Percentiles rank a stretch among this genome's conserved stretches.
phyloP scores from a whole-genome alignment of 768 basidiomycete species.

The Pleurotus eryngii region DNA sequence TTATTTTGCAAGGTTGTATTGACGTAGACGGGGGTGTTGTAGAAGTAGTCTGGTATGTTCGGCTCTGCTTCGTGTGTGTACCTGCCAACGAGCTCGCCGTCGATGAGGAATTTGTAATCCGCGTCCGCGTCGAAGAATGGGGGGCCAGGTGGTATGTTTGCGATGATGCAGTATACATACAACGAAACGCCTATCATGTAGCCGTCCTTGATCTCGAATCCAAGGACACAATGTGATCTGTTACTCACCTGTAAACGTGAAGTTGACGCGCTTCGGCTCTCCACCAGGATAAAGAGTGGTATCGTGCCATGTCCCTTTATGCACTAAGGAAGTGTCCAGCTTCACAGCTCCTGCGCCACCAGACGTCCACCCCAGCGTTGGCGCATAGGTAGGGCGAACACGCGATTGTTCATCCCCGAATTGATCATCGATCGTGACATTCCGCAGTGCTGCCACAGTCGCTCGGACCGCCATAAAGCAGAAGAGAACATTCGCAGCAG shows the following conservation, averaged over 20 bases:
- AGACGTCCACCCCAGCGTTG: background rate
- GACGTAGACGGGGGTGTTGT: constrained; percentile 10
- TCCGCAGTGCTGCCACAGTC: background rate
- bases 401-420: background rate
- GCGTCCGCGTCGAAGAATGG: constrained; percentile 5
- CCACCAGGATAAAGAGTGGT: no score
- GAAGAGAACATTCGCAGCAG: no score
- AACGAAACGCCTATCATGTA: constrained; percentile 11
- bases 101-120: constrained; percentile 12
- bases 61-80: constrained; percentile 8
- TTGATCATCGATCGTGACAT: background rate
- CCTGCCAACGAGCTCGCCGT: constrained; percentile 4
- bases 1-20: constrained; percentile 4
- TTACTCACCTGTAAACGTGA: background rate
- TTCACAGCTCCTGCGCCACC: no score
- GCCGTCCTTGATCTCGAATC: background rate
- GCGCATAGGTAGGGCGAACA: background rate
- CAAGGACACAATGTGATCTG: background rate
- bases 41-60: constrained; percentile 6
- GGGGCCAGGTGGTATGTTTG: constrained; percentile 9
- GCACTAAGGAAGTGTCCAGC: no score
- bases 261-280: no score
- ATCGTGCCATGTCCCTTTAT: no score
- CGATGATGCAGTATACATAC: constrained; percentile 17
- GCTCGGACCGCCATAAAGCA: no score